Evolutionary conservation across 2,329 filamentous ascomycete genomes (phyloP), one percentile per base, ranked within the genome.

Genomic region (Calcarisporium arbuscula): DNA sequence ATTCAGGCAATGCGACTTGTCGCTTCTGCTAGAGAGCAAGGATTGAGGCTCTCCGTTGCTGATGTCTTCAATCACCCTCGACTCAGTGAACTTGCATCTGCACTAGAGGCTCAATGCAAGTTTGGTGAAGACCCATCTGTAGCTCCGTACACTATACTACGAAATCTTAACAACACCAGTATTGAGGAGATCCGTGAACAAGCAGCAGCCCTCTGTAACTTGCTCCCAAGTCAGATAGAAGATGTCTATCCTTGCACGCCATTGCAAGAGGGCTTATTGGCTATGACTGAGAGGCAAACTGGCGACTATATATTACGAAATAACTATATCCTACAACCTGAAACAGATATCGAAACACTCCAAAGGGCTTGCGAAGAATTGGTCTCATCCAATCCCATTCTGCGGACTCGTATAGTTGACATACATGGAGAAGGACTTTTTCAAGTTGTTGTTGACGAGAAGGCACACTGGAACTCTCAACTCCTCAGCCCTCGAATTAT

Each of bases 1-100:
- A 37, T 37, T 5, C 29, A 20, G 6, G 23, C 35, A 7, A 37
- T 37, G n/a, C 35, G 17, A 6, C 30, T 37, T 28, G 30, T 25
- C 14, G 10, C 22, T 10, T 25, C 14, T 9, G 22, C 22, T 25
- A 25, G 22, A 25, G 22, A 25, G 10, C 14, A 9, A 10, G 22
- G 22, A 3, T 10, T 25, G 10, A 10, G 10, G 10, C 10, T 25
- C 22, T 10, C 22, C 22, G 22, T 25, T 25, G 33, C 15, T 15
- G 29, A 37, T 10, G 23, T 37, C 14, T 37, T 37, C 14, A 22
- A 27, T 6, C 23, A 37, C 12, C 26, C 35, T 8, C 22, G 30
- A 9, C 35, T 37, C 9, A n/a, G 17, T 19, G 11, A 28, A 5
- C n/a, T 37, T 10, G 35, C 35, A 11, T n/a, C n/a, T n/a, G n/a